Evolutionary conservation across 768 basidiomycete genomes (phyloP), one percentile per base, ranked within the genome.

Genomic region (Tremella yokohamensis): DNA sequence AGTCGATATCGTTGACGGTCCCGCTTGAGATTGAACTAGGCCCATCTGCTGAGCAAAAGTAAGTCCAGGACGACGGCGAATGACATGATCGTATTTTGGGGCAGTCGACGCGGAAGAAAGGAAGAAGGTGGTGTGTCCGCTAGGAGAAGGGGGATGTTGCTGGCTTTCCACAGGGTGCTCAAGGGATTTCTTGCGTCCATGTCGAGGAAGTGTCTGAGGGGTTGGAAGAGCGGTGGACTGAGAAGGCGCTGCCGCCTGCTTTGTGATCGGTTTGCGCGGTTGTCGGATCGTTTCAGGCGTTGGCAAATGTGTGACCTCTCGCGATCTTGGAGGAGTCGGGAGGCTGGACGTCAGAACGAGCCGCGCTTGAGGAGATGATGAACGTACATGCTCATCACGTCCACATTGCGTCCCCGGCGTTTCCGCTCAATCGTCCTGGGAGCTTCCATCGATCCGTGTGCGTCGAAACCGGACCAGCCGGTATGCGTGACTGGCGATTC

Each of bases 41-140:
- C 70, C 70, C 70, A 72, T 72, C 50, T 72, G 70, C 51, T 69
- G 68, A 15, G 65, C 65, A 42, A 72, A 72, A 0, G 70, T 69
- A 54, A 72, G 48, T 7, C 70, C 70, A 12, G 70, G 70, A 49
- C 70, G 40, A 15, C 70, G 58, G 0, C 70, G 48, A 11, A 64
- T 60, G 13, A 49, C 49, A 38, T 64, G 62, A 15, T 37, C 48
- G 26, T 60, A 29, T 6, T 49, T n/a, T 1, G 40, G 16, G 19
- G 29, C 25, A n/a, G 52, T 16, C 22, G 54, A 29, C 8, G 58
- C 25, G 18, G 47, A 44, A 12, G 70, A 61, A 38, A 65, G 65
- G 63, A 65, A 67, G 54, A 69, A 69, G 8, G 68, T 69, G 9
- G 68, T 72, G 52, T 69, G 70, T 18, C 68, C 68, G 11, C 53